Base-by-base conservation (phyloP, 2,329 filamentous ascomycete genomes). In the Lachnellula arida region DNA sequence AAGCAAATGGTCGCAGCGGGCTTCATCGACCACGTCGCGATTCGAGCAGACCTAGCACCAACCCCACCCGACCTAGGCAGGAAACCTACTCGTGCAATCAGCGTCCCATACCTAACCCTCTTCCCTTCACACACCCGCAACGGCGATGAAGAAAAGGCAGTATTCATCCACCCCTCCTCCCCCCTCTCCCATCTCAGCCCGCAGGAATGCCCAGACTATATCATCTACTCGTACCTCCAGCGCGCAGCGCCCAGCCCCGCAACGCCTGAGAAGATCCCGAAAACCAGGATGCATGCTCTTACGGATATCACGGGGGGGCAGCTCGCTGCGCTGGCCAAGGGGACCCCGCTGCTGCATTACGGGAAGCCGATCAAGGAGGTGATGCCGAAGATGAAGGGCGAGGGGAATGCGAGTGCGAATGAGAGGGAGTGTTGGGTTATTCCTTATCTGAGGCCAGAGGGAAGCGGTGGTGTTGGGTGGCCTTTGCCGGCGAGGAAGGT, bases 1-100 rank as follows among this genome's bases (percentile, higher is more conserved):
- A 96, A 95, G 71, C 90, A 97, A 69, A 95, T 97, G 74, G 85
- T 90, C 22, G 90, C 93, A 0, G 88, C 91, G 0, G 94, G 93
- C 1, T 97, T 97, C 74, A 85, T 97, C 67, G 94, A 99, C 72
- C 89, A 97, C 64, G 82, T 99, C 42, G 94, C 94, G 46, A 91
- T 97, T 64, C 89, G 94, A 58, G 90, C 89, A 4, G 93, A 99
- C 71, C 77, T 91, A n/a, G 80, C 90, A 0, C 89, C 91, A 0
- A 80, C 79, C 12, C 88, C 89, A 0, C 85, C 86, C 0, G 84
- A 87, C 59, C 73, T 80, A 52, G 73, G 78, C 46, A 79, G 87
- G 17, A 90, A 88, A 59, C 89, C 92, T 0, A 85, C 84, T 50
- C 84, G 91, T n/a, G 89, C 92, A 1, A 95, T 94, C 61, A 91